A percentile compares a stretch with the other conserved stretches of the same genome.
Evolutionary conservation across 2,329 filamentous ascomycete species (phyloP).

Genomic region (Penicillium sumatraense): DNA sequence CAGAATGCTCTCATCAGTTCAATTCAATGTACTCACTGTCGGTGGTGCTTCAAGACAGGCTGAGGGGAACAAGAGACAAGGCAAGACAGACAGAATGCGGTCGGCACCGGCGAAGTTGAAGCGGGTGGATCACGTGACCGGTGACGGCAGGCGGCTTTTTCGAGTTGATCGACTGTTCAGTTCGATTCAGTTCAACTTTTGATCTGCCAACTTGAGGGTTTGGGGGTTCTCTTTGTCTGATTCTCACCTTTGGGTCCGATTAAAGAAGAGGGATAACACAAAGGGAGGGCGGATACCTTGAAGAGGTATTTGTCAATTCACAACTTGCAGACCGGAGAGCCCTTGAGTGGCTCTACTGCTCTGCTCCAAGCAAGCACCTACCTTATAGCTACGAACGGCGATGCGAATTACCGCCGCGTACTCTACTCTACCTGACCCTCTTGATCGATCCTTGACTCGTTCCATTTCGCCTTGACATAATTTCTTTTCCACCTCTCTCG

Average conservation of each 20-base stretch:
- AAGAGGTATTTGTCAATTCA: too few species aligned
- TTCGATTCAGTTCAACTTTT: not conserved
- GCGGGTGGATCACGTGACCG: slow-evolving; percentile 16
- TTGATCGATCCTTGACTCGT: slow-evolving; percentile 5
- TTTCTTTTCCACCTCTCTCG: not conserved
- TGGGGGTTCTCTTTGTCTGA: not conserved
- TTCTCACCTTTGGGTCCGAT: not conserved
- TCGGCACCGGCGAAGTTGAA: slow-evolving; percentile 6
- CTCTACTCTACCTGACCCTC: not conserved
- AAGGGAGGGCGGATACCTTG: too few species aligned
- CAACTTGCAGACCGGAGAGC: not conserved
- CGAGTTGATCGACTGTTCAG: too few species aligned
- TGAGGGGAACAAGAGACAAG: too few species aligned
- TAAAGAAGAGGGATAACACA: too few species aligned
- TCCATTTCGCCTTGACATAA: not conserved
- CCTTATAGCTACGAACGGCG: slow-evolving; percentile 2
- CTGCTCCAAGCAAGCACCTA: not conserved
- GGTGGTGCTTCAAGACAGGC: not conserved
- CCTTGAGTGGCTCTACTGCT: not conserved
- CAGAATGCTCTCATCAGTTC: not conserved
- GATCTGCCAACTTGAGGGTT: not conserved
- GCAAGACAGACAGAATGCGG: too few species aligned
- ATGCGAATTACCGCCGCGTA: slow-evolving; percentile 6
- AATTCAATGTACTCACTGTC: slow-evolving; percentile 12
- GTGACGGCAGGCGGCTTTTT: slow-evolving; percentile 18